Evolutionary conservation across 805 yeast species (phyloP).

Genomic region (Starmerella apicola): DNA sequence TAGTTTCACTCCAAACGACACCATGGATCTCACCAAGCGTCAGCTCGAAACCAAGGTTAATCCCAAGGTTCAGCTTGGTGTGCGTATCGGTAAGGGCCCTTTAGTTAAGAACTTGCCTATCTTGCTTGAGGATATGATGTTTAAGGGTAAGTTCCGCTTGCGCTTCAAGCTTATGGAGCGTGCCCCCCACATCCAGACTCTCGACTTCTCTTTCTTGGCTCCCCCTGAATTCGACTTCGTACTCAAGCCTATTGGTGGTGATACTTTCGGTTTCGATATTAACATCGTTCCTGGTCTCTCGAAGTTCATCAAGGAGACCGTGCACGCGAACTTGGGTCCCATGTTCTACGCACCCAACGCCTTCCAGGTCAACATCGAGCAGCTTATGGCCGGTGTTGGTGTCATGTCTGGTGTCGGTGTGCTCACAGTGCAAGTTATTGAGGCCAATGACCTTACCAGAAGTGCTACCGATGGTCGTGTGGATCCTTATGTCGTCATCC

Average conservation of each 20-base stretch:
- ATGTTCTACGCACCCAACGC: conserved; percentile 81
- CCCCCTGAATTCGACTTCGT: conserved; percentile 83
- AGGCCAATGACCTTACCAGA: conserved; percentile 58
- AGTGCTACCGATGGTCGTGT: conserved; percentile 62
- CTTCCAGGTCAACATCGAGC: conserved; percentile 85
- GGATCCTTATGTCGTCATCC: conserved; percentile 78
- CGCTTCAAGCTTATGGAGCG: conserved; percentile 79
- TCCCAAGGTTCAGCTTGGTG: conserved; percentile 66
- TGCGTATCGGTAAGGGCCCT: conserved; percentile 66
- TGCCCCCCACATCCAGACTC: conserved; percentile 88
- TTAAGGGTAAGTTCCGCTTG: conserved; percentile 61
- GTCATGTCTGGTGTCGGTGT: conserved; percentile 78
- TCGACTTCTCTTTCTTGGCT: conserved; percentile 71
- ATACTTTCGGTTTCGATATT: conserved; percentile 71
- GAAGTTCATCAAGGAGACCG: conserved; percentile 72
- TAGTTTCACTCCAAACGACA: conserved; percentile 84
- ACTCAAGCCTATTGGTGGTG: conserved; percentile 67
- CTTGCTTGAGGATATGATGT: conserved; percentile 65
- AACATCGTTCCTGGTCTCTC: conserved; percentile 78
- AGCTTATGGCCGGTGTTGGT: conserved; percentile 72
- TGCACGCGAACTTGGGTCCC: conserved; percentile 78
- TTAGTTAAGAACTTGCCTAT: conserved; percentile 55
- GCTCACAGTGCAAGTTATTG: conserved; percentile 51
- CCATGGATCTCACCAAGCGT: conserved; percentile 71
- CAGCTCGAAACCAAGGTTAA: conserved; percentile 77